Base-by-base conservation (phyloP, 257 asterid genomes). In the Pogostemon cablin region DNA sequence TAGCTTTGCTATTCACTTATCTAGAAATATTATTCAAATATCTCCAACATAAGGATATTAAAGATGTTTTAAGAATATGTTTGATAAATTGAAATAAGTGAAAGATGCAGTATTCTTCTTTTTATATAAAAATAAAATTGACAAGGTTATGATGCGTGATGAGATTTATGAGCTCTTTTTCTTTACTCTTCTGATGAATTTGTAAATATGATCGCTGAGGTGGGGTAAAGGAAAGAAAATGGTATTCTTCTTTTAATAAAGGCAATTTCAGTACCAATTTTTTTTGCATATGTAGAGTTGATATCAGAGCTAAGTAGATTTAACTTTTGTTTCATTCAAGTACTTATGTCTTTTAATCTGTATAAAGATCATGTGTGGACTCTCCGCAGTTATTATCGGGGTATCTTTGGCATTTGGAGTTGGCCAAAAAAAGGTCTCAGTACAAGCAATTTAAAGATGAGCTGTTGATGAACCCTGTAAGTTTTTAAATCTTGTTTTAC, bases 391-490 rank as follows among this genome's bases (percentile, higher is more conserved):
- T 93, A 59, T 78, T 93, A 44, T 75, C 90, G 87, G 96, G 97
- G 63, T 93, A 90, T 10, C 86, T 85, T 60, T 93, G 98, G 98
- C 77, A 93, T 74, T 82, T 87, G 17, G 98, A 93, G 79, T 76
- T 88, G 84, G 81, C 87, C 65, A 93, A 88, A 76, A 76, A 88
- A 83, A 85, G 96, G 77, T 82, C 97, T 65, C 96, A 93, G 71
- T 93, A 93, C 75, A 79, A 80, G 67, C 85, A 85, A 41, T 93
- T 93, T 79, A 90, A 93, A 79, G 98, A 93, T 64, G 98, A 93
- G 77, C 89, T 93, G 68, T 72, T 93, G 80, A 87, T 90, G 95
- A 90, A 88, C 81, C 98, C 98, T 72, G 98, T 93, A 81, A 86
- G 97, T 93, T 78, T 48, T 65, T 57, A 67, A 39, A 62, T 57